phyloP scores from a whole-genome alignment of 148 eudicot genomes.

The Bassia scoparia region DNA sequence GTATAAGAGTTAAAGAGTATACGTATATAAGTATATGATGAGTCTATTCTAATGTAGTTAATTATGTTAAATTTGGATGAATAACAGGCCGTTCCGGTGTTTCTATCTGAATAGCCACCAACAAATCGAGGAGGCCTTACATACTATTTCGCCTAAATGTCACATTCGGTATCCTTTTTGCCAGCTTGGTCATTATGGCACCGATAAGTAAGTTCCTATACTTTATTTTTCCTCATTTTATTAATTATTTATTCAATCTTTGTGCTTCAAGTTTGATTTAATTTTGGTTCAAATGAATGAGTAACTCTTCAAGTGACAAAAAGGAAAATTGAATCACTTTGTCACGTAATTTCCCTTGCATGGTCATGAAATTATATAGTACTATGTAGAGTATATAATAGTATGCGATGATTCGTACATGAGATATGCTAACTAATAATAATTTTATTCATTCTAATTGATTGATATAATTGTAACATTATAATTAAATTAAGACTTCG shows the following conservation, averaged over 20 bases:
- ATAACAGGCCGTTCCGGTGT: slow-evolving; percentile 84
- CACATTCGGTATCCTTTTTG: slow-evolving; percentile 88
- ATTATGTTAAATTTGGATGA: not conserved
- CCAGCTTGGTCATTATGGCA: slow-evolving; percentile 74
- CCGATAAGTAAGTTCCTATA: slow-evolving; percentile 54
- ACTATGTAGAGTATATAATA: no score
- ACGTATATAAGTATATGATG: no score
- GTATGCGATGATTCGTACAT: no score
- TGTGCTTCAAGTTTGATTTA: no score
- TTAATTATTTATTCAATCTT: no score
- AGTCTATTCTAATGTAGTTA: not conserved
- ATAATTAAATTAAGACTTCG: no score
- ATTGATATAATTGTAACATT: no score
- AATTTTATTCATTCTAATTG: no score
- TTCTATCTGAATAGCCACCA: slow-evolving; percentile 92
- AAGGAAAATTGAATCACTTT: not conserved
- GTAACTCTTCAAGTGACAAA: slow-evolving; percentile 4
- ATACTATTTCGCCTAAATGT: slow-evolving; percentile 79
- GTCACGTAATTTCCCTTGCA: no score
- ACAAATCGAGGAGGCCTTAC: slow-evolving; percentile 77
- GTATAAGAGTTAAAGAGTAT: no score
- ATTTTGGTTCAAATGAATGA: not conserved
- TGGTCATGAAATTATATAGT: no score
- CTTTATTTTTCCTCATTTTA: not conserved
- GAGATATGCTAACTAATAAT: no score